Base-by-base conservation (phyloP, 305 asterid species). In the Andrographis paniculata region DNA sequence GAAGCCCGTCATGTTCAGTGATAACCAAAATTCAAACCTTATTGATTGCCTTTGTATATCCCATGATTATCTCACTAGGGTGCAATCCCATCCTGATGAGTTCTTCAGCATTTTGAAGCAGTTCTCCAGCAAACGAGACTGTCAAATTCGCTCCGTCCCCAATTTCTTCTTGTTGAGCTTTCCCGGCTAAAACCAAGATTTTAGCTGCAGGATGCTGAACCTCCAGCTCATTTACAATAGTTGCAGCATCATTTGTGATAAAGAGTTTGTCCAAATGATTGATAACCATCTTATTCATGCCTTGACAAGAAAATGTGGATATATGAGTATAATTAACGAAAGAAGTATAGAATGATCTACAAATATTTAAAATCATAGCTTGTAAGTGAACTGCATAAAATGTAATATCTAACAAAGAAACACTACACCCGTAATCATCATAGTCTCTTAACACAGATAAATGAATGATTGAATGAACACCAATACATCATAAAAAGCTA, bases 201-300 rank as follows among this genome's bases (percentile, higher is more conserved):
- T 86, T 91, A 43, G 96, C 95, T 3, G 96, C 98, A 54, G 98
- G 98, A 52, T 91, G 98, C 82, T 91, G 98, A 68, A 91, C 87
- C 73, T 91, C 98, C 47, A 91, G 94, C 63, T 91, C 95, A 70
- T 77, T 91, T 30, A 91, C 92, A 38, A 91, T 91, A 11, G 98
- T 91, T 10, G 77, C 96, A 48, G 98, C 98, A 68, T 91, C 98
- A 67, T 91, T 91, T 22, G 98, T 91, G 44, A 91, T 65, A 52
- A 91, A 86, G 17, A 86, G 89, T 77, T 91, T 91, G 62, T 91
- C 98, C 69, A 91, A 66, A 73, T 91, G 98, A 60, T 83, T 91
- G 50, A 91, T 91, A 58, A 91, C 98, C 96, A 91, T 86, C 71
- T 91, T 86, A 70, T 91, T 86, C 98, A 91, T 91, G 52, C 98